Percentiles rank a stretch among this genome's conserved stretches.
These are phyloP conservation scores for Zygoascus meyerae DNA, from an alignment of 1,139 yeast genomes.

Conservation along the genomic window DNA sequence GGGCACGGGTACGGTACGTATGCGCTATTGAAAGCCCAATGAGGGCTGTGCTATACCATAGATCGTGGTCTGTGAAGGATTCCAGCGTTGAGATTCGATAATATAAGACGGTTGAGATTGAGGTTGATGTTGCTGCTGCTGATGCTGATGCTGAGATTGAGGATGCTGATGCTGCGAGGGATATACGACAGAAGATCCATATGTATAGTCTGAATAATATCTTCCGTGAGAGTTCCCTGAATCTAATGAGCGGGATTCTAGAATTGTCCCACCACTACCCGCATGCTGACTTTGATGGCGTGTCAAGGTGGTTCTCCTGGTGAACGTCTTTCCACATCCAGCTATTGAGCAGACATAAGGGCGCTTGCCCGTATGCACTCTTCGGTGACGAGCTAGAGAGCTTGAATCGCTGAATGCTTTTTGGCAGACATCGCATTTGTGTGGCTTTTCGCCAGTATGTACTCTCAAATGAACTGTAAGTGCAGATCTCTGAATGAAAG, in stretches of 20 bases:
- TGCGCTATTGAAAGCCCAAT: too few species aligned
- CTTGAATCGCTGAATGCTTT: slow-evolving; percentile 38
- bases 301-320: slow-evolving; percentile 63
- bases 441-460: slow-evolving; percentile 73
- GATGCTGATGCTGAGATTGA: too few species aligned
- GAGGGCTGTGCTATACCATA: too few species aligned
- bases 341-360: slow-evolving; percentile 69
- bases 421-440: slow-evolving; percentile 33
- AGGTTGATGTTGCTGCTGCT: too few species aligned
- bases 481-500: slow-evolving; percentile 65
- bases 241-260: neutral
- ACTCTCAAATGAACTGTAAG: slow-evolving; percentile 68
- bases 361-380: slow-evolving; percentile 44
- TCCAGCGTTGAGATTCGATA: too few species aligned
- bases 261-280: slow-evolving; percentile 11
- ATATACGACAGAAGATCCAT: neutral
- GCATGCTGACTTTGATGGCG: slow-evolving; percentile 62
- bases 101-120: too few species aligned
- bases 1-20: too few species aligned
- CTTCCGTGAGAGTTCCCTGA: neutral
- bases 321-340: slow-evolving; percentile 60
- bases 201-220: neutral
- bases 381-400: slow-evolving; percentile 37
- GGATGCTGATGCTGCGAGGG: too few species aligned
- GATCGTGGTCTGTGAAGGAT: too few species aligned